Evolutionary conservation across 257 asterid species (phyloP), one percentile per base, ranked within the genome.

Genomic region (Echium plantagineum): DNA sequence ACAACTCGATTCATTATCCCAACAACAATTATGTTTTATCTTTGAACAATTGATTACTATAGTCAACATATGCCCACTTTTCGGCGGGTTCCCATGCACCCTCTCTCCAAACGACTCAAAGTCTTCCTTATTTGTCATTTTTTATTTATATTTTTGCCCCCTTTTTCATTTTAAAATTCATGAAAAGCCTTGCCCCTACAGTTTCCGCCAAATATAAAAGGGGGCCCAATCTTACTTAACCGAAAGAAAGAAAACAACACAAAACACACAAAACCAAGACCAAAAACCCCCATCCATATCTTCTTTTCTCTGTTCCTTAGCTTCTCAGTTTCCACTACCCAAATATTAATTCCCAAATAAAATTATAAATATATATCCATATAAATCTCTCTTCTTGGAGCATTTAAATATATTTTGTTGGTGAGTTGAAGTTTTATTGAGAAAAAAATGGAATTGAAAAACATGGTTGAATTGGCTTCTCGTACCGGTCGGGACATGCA

Each of bases 401-500:
- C 9, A 31, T 52, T 4, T 16, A 15, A 1, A 52, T 52, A 16
- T 52, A 20, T 20, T 13, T 20, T 52, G 0, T 52, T 13, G 19
- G 56, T 15, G 16, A 7, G 21, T 52, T 52, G 21, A 20, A 35
- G 21, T 17, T n/a, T n/a, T 52, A 15, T 17, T 5, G 21, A 20
- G 17, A 15, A 19, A 20, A 28, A 21, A 20, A 77, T 83, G 94
- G 88, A 80, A 63, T 58, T 83, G 70, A 73, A 77, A 69, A 78
- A 78, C 83, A 77, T 83, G 90, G 84, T 78, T 60, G 71, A 76
- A 67, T 82, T 85, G 61, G 95, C 71, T 62, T 75, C 90, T 61
- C 94, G 95, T 9, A 81, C 90, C 5, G 96, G 95, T 54, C 79
- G 96, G 68, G 80, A 89, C 63, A 54, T 85, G 81, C 96, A 89